Evolutionary conservation across 2,329 filamentous ascomycete species (phyloP).

Genomic region (Exophiala aquamarina): DNA sequence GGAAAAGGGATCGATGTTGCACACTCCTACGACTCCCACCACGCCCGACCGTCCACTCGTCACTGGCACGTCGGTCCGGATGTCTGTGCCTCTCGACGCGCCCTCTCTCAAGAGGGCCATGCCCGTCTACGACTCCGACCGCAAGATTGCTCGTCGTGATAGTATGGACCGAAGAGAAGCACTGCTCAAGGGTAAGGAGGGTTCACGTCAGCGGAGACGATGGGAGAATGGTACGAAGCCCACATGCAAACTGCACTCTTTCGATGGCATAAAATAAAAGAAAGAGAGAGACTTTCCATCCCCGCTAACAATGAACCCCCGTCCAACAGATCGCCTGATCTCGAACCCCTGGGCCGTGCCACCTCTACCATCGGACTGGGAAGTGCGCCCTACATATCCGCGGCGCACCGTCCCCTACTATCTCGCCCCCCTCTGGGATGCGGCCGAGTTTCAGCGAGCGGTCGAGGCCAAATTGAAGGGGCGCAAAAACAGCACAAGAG

Average conservation of each 20-base stretch:
- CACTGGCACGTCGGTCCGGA: constrained; percentile 56
- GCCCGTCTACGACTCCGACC: constrained; percentile 44
- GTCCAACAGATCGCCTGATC: constrained; percentile 73
- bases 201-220: constrained; percentile 77
- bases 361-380: constrained; percentile 79
- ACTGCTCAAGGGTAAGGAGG: constrained; percentile 85
- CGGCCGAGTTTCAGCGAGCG: constrained; percentile 45
- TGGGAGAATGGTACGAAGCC: constrained; percentile 83
- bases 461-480: constrained; percentile 39
- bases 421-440: constrained; percentile 81
- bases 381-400: constrained; percentile 76
- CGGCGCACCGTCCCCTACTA: constrained; percentile 79
- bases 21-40: background rate
- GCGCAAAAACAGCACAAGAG: constrained; percentile 35
- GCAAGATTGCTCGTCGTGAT: constrained; percentile 58
- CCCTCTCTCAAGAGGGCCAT: constrained; percentile 30
- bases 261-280: no score
- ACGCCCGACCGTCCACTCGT: constrained; percentile 7
- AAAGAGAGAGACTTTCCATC: no score
- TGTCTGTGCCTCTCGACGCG: constrained; percentile 75
- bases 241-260: constrained; percentile 4
- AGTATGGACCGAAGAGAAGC: constrained; percentile 69
- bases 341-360: constrained; percentile 84
- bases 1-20: constrained; percentile 17
- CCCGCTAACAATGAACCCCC: constrained; percentile 5